phyloP scores from a whole-genome alignment of 2,329 filamentous ascomycete genomes.

The Fusarium longipes region DNA sequence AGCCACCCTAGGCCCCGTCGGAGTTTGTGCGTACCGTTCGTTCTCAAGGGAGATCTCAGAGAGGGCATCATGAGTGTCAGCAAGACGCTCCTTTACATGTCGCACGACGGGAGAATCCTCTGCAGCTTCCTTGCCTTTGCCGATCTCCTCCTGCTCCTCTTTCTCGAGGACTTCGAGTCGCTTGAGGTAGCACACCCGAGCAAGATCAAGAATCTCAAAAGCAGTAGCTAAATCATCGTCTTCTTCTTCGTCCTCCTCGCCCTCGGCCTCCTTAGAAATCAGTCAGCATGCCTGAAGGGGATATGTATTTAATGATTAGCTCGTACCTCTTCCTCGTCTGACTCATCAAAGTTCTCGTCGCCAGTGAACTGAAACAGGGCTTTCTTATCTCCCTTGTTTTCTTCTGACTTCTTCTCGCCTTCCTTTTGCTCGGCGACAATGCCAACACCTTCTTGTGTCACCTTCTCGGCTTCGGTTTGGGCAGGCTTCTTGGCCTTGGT shows the following conservation, averaged over 20 bases:
- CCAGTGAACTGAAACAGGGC: constrained; percentile 92
- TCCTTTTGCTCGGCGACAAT: constrained; percentile 59
- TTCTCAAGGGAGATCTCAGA: constrained; percentile 98
- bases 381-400: constrained; percentile 67
- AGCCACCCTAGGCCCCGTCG: background rate
- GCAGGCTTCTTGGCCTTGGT: constrained; percentile 54
- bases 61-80: constrained; percentile 92
- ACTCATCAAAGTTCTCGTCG: constrained; percentile 91
- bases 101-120: constrained; percentile 57
- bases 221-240: constrained; percentile 81
- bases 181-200: constrained; percentile 73
- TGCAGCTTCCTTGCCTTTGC: constrained; percentile 57
- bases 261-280: constrained; percentile 49
- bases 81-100: constrained; percentile 84
- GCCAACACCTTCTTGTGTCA: constrained; percentile 60
- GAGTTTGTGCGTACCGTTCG: constrained; percentile 68
- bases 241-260: constrained; percentile 66
- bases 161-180: constrained; percentile 57
- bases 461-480: constrained; percentile 55
- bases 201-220: constrained; percentile 85
- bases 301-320: background rate
- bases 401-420: constrained; percentile 53
- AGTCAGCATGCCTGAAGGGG: constrained; percentile 17
- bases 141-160: constrained; percentile 50
- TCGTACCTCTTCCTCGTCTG: constrained; percentile 74